These are phyloP conservation scores for Diaporthe destruens DNA, from an alignment of 2,329 filamentous ascomycete species.

Conservation along the genomic window DNA sequence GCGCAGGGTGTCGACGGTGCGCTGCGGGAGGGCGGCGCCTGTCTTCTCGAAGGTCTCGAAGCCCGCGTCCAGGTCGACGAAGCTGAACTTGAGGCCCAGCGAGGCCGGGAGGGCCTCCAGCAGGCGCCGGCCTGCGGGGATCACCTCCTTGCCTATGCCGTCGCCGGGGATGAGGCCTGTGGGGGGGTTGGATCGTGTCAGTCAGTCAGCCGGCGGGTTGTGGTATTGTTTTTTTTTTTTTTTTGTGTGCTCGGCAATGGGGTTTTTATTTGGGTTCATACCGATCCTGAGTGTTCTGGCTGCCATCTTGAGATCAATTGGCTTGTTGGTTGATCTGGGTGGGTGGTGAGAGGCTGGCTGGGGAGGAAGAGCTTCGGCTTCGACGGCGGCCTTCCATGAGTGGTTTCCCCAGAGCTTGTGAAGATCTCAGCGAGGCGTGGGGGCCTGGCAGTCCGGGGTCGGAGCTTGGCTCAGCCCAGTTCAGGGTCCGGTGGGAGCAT, in stretches of 20 bases:
- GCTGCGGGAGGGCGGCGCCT: slow-evolving; percentile 87
- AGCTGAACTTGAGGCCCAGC: slow-evolving; percentile 93
- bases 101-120: slow-evolving; percentile 94
- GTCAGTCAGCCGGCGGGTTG: neutral
- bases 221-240: no score
- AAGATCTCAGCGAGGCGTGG: slow-evolving; percentile 27
- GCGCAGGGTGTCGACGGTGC: slow-evolving; percentile 89
- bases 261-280: slow-evolving; percentile 48
- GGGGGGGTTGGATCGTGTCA: neutral
- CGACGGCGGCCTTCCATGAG: neutral
- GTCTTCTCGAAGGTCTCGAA: slow-evolving; percentile 94
- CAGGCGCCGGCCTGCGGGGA: slow-evolving; percentile 90
- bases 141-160: slow-evolving; percentile 98
- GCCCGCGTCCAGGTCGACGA: slow-evolving; percentile 91
- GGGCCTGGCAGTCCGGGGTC: slow-evolving; percentile 39
- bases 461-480: slow-evolving; percentile 31
- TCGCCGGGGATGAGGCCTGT: slow-evolving; percentile 96
- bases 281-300: slow-evolving; percentile 77
- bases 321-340: slow-evolving; percentile 8
- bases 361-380: slow-evolving; percentile 26
- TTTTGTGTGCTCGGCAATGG: neutral
- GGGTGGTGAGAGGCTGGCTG: neutral
- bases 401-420: slow-evolving; percentile 31
- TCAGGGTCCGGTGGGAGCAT: slow-evolving; percentile 28
- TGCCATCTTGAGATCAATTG: slow-evolving; percentile 62